Evolutionary conservation across 176 grass and related monocot species (phyloP).

Genomic region (Olyra latifolia): DNA sequence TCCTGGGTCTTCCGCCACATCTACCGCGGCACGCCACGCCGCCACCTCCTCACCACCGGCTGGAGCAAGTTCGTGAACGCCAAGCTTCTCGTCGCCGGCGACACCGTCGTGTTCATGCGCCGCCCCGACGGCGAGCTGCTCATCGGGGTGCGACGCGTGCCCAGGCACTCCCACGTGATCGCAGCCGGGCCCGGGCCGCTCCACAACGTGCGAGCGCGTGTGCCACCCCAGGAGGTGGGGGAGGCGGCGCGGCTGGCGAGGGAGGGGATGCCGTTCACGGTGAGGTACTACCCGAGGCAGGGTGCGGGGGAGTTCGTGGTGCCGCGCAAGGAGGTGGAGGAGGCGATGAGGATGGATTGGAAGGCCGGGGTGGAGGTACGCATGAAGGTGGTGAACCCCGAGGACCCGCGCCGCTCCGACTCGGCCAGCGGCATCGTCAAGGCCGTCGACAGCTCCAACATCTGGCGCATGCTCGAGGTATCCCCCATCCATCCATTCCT

Average conservation of each 20-base stretch:
- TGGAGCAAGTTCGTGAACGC: constrained; percentile 82
- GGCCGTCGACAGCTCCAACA: constrained; percentile 24
- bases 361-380: constrained; percentile 37
- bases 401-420: constrained; percentile 34
- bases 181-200: background rate
- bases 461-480: constrained; percentile 73
- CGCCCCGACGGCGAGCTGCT: constrained; percentile 25
- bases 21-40: constrained; percentile 71
- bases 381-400: constrained; percentile 49
- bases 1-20: constrained; percentile 67
- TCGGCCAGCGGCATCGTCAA: constrained; percentile 50
- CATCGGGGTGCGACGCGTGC: constrained; percentile 41
- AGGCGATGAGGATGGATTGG: constrained; percentile 14
- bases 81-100: constrained; percentile 67
- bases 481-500: no score
- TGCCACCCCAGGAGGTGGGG: constrained; percentile 43
- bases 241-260: constrained; percentile 44
- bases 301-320: constrained; percentile 66
- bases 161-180: background rate
- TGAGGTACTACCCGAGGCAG: constrained; percentile 52
- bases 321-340: constrained; percentile 50
- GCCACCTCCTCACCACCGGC: constrained; percentile 83
- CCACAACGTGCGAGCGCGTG: constrained; percentile 41
- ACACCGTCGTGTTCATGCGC: constrained; percentile 62
- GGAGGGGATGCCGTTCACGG: constrained; percentile 42